Evolutionary conservation across 2,329 filamentous ascomycete species (phyloP).

Genomic region (Curvularia spicifera): DNA sequence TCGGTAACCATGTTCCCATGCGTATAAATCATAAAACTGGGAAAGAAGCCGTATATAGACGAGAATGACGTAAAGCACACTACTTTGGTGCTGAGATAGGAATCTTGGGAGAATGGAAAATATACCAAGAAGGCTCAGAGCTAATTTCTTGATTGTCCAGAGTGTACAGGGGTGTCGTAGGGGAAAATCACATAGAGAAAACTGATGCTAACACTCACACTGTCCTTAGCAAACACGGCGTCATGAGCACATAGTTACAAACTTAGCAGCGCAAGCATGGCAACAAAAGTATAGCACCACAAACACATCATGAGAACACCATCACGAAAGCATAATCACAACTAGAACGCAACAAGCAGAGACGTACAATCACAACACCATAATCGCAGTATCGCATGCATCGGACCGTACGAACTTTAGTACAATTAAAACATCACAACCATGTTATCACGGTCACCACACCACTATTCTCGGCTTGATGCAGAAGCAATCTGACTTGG

Average conservation of each 20-base stretch:
- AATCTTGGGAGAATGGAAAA: background rate
- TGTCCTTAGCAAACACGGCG: background rate
- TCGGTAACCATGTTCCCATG: background rate
- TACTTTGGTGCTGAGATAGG: background rate
- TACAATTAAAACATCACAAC: too few species aligned
- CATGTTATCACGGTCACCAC: background rate
- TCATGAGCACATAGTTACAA: background rate
- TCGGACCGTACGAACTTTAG: background rate
- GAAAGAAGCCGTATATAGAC: background rate
- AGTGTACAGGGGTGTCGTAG: background rate
- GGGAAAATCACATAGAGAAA: background rate
- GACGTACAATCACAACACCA: background rate
- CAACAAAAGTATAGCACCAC: background rate
- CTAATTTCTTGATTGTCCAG: background rate
- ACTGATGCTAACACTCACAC: background rate
- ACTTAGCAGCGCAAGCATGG: background rate
- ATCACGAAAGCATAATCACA: background rate
- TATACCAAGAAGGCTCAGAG: background rate
- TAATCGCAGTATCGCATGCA: background rate
- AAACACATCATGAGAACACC: background rate
- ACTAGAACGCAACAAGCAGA: background rate
- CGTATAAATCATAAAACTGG: background rate
- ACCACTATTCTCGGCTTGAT: background rate
- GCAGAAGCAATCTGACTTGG: background rate
- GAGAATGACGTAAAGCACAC: background rate